Base-by-base conservation (phyloP, 306 rosid species). In the Leucaena leucocephala region DNA sequence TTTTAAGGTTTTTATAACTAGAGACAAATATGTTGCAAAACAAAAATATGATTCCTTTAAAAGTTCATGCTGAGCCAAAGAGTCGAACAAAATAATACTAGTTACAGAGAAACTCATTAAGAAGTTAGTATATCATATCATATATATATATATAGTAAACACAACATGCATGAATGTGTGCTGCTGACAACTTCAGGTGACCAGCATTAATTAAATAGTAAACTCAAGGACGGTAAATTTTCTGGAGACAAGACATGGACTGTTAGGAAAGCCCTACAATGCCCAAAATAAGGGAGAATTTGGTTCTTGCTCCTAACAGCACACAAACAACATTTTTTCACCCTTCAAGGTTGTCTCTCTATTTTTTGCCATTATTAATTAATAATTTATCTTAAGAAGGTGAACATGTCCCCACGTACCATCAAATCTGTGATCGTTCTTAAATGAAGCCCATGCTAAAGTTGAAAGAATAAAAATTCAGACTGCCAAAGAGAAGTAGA, bases 401-500 rank as follows among this genome's bases (percentile, higher is more conserved):
- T 52, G 64, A 39, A 71, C 34, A 35, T 34, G 48, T 13, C 21
- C 21, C 46, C 19, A 35, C 49, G 11, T 19, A 46, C 21, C 65
- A 42, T 40, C 3, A 39, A 54, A 68, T 68, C 21, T 11, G 34
- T 21, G n/a, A 42, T 68, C 7, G 44, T 44, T 68, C 11, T 43
- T 42, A 21, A 42, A 43, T 21, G 39, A 17, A 72, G 34, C 44
- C 35, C 65, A 36, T 38, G 15, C 15, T 27, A 73, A 54, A 42
- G 4, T 55, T 54, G 21, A 73, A 38, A 34, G 54, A 39, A 21
- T 9, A 14, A 36, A 54, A 73, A 16, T 40, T 36, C 61, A 57
- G 55, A 76, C 65, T 16, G 57, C 49, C 34, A 62, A 55, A 76
- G 71, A 27, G 27, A 27, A 50, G 69, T 57, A 44, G 17, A 62